phyloP scores from a whole-genome alignment of 805 yeast species.

The Myxozyma geophila region DNA sequence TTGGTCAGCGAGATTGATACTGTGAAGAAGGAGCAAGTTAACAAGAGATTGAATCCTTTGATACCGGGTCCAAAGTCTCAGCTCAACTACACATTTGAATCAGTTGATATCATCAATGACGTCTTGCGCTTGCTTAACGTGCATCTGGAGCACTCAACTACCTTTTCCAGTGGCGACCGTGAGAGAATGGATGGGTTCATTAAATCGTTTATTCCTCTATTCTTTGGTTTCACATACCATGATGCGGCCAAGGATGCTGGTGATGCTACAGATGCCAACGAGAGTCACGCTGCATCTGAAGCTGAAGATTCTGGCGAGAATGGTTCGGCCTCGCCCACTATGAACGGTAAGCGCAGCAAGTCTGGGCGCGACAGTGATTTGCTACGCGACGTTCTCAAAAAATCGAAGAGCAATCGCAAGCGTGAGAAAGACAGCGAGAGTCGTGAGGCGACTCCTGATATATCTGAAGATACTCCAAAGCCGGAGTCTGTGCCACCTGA shows the following conservation, averaged over 20 bases:
- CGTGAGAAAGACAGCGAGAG: constrained; percentile 28
- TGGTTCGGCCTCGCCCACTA: constrained; percentile 12
- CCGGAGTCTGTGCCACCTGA: constrained; percentile 21
- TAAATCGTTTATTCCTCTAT: constrained; percentile 68
- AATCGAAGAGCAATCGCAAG: constrained; percentile 39
- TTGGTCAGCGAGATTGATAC: constrained; percentile 89
- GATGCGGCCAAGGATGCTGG: constrained; percentile 51
- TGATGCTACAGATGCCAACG: constrained; percentile 38
- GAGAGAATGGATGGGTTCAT: constrained; percentile 74
- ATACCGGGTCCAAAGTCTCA: constrained; percentile 85
- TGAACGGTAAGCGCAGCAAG: constrained; percentile 11
- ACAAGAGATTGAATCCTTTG: constrained; percentile 81
- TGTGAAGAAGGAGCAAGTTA: constrained; percentile 87
- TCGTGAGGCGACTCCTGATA: constrained; percentile 36
- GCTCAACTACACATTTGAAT: constrained; percentile 65
- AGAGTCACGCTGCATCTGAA: constrained; percentile 12
- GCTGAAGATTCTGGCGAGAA: constrained; percentile 31
- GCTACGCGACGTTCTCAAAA: constrained; percentile 56
- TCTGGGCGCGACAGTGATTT: constrained; percentile 45
- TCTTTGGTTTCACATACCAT: constrained; percentile 54
- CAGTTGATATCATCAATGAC: constrained; percentile 72
- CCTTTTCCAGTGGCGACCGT: constrained; percentile 79
- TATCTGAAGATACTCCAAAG: constrained; percentile 26
- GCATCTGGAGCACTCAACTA: constrained; percentile 68
- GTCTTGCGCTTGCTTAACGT: constrained; percentile 67